phyloP scores from a whole-genome alignment of 2,329 filamentous ascomycete species.

The Atkinsonella texensis region DNA sequence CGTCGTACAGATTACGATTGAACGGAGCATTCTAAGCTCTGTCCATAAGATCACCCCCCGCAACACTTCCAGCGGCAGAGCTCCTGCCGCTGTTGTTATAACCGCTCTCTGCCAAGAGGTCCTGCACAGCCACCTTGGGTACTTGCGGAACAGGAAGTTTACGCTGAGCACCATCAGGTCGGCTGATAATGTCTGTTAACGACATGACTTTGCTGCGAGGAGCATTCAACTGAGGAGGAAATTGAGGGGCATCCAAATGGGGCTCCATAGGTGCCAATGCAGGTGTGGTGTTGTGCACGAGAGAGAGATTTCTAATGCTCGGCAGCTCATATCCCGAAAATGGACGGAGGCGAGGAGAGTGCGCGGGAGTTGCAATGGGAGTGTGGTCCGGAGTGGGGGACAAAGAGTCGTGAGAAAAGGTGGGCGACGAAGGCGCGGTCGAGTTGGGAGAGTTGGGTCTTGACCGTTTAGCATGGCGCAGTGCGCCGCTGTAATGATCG shows the following conservation, averaged over 20 bases:
- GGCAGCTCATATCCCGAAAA: conserved; percentile 71
- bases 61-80: conserved; percentile 65
- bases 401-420: conserved; percentile 89
- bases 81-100: conserved; percentile 65
- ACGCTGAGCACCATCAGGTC: conserved; percentile 73
- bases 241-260: conserved; percentile 33
- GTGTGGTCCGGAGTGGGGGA: conserved; percentile 96
- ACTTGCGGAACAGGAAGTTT: conserved; percentile 86
- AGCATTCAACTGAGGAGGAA: conserved; percentile 34
- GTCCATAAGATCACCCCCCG: conserved; percentile 57
- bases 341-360: conserved; percentile 82
- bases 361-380: conserved; percentile 91
- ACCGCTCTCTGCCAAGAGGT: conserved; percentile 59
- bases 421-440: conserved; percentile 89
- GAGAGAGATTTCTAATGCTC: conserved; percentile 57
- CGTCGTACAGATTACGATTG: conserved; percentile 20
- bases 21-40: conserved; percentile 26
- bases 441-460: conserved; percentile 90
- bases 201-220: conserved; percentile 55
- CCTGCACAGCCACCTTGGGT: conserved; percentile 80
- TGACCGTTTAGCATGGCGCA: conserved; percentile 74
- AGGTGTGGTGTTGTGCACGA: conserved; percentile 40
- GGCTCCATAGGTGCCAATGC: conserved; percentile 49
- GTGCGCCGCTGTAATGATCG: conserved; percentile 57
- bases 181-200: conserved; percentile 85